Evolutionary conservation across 148 eudicot species (phyloP).

Genomic region (Fallopia convolvulus): DNA sequence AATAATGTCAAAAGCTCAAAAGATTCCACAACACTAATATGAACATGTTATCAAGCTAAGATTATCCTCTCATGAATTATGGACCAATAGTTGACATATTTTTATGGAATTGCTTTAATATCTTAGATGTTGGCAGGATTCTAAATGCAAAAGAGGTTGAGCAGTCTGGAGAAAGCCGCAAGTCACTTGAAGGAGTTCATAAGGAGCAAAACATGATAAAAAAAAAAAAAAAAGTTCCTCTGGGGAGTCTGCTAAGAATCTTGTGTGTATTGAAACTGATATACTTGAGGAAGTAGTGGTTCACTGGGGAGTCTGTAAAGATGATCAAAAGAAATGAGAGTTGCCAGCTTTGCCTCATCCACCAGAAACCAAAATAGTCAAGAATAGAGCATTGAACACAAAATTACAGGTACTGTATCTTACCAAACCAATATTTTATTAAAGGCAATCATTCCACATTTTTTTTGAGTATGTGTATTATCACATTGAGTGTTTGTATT

Average conservation of each 20-base stretch:
- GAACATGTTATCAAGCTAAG: no score
- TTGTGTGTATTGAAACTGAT: conserved; percentile 65
- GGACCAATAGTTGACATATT: background rate
- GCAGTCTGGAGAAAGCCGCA: conserved; percentile 21
- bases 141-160: conserved; percentile 18
- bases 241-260: conserved; percentile 40
- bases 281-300: conserved; percentile 67
- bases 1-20: no score
- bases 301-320: conserved; percentile 86
- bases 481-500: background rate
- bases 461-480: background rate
- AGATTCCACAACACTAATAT: no score
- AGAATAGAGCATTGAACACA: conserved; percentile 79
- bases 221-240: conserved; percentile 41
- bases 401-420: conserved; percentile 54
- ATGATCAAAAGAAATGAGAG: conserved; percentile 55
- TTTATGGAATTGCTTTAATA: background rate
- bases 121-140: background rate
- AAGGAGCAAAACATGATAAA: conserved; percentile 54
- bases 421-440: background rate
- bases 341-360: conserved; percentile 71
- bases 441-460: background rate
- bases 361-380: conserved; percentile 53
- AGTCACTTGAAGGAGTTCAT: conserved; percentile 45
- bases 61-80: background rate